Base-by-base conservation (phyloP, 225 moss, liverwort and hornwort species). In the Antitrichia curtipendula region DNA sequence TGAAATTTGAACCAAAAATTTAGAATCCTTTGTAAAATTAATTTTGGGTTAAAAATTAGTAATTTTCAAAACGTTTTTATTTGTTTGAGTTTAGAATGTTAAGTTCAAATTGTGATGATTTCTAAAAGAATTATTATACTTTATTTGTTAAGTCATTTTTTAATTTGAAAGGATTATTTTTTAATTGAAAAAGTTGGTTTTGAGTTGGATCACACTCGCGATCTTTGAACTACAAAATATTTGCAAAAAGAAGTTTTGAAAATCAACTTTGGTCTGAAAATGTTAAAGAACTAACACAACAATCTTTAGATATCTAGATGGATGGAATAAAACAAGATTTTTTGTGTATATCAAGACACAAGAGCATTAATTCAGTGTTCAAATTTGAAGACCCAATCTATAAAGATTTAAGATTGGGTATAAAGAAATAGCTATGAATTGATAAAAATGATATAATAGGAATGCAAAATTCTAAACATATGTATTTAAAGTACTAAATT, bases 151-250 rank as follows among this genome's bases (percentile, higher is more conserved):
- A 10, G 5, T 5, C 7, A 10, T 16, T 24, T 24, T 9, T 24
- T 0, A 45, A n/a, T 23, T 34, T 76, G 9, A 1, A n/a, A 25
- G 4, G 10, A 0, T 6, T 24, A 7, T 10, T 54, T 24, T 32
- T n/a, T 16, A 16, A 77, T 16, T n/a, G 2, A 4, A n/a, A 10
- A n/a, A 23, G 9, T 77, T 17, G 2, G 0, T 27, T 57, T 78
- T 11, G 12, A 57, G 1, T 11, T 18, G 3, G 25, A 57, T 17
- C 2, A 40, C 8, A 18, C 5, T 38, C 27, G 7, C 3, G 10
- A 27, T 8, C 27, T 27, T 57, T 56, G 17, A 57, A 38, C 12
- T 57, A 38, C 3, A 38, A 78, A 25, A 5, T 57, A 27, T 57
- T 78, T 78, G 15, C 4, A 38, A 11, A 56, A 56, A 13, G 1